Percentiles rank a stretch among this genome's conserved stretches.
Conservation (phyloP, 192 early-diverging fungal genomes). For the Coemansia sp. region DNA sequence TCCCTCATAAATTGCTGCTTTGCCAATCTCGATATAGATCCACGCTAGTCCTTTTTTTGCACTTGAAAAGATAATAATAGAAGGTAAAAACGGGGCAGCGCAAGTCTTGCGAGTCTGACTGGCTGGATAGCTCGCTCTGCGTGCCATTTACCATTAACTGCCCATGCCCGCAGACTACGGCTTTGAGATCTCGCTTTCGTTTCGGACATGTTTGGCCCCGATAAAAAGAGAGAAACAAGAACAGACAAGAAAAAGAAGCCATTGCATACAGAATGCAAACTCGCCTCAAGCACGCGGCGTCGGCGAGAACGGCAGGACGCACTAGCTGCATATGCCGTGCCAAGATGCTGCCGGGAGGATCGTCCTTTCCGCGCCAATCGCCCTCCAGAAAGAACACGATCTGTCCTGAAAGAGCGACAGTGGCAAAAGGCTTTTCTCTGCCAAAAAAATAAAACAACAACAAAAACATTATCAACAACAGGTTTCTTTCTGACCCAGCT, state of each 20-base stretch:
- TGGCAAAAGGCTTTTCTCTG: background rate
- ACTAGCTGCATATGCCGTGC: slow-evolving; percentile 2
- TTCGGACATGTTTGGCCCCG: too few species aligned
- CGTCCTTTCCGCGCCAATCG: background rate
- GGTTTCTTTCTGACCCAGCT: too few species aligned
- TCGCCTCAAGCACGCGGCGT: background rate
- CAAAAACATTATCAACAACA: too few species aligned
- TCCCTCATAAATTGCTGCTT: slow-evolving; percentile 7
- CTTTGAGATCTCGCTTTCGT: too few species aligned
- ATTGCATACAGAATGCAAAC: too few species aligned
- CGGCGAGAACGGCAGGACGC: background rate
- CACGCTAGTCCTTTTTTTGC: background rate
- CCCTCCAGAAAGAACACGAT: slow-evolving; percentile 9
- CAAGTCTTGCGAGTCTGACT: too few species aligned
- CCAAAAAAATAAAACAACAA: background rate
- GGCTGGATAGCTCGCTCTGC: too few species aligned
- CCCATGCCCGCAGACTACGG: too few species aligned
- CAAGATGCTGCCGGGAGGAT: background rate
- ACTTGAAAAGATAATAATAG: background rate
- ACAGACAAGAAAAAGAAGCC: too few species aligned
- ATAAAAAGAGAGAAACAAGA: too few species aligned
- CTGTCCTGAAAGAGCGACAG: background rate
- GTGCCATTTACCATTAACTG: too few species aligned
- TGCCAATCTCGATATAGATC: background rate
- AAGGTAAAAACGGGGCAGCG: too few species aligned